Conservation (phyloP, 345 rosid species). For the Microcos paniculata region DNA sequence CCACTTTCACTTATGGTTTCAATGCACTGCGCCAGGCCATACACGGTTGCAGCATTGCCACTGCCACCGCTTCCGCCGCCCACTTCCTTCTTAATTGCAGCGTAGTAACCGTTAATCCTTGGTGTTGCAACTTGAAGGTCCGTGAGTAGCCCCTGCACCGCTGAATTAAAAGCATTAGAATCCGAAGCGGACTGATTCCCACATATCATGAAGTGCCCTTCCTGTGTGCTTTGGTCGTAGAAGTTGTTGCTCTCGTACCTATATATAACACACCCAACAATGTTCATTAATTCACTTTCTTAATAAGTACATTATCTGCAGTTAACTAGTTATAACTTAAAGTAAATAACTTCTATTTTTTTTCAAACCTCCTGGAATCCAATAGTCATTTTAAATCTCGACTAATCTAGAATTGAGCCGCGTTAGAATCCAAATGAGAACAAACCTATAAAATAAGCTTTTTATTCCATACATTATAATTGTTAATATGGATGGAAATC, state of each 20-base stretch:
- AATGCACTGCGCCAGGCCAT: slow-evolving; percentile 44
- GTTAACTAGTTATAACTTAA: no score
- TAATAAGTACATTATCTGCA: no score
- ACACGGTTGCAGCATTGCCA: slow-evolving; percentile 11
- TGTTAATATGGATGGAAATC: no score
- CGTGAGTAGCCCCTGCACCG: slow-evolving; percentile 14
- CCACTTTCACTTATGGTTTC: slow-evolving; percentile 28
- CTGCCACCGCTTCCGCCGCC: background rate
- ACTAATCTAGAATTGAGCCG: no score
- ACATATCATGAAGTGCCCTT: slow-evolving; percentile 24
- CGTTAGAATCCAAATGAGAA: no score
- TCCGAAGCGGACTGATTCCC: slow-evolving; percentile 19
- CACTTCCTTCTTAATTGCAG: slow-evolving; percentile 25
- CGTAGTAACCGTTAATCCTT: slow-evolving; percentile 33
- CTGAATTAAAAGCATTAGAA: slow-evolving; percentile 8
- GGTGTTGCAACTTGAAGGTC: slow-evolving; percentile 42
- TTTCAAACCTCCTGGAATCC: no score
- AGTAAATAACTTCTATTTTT: no score
- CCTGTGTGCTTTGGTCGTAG: slow-evolving; percentile 36
- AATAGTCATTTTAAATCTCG: no score
- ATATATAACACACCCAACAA: no score
- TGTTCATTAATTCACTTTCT: background rate
- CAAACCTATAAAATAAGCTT: no score
- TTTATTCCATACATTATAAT: no score
- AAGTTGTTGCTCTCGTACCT: slow-evolving; percentile 49